Evolutionary conservation across 345 rosid genomes (phyloP).

Genomic region (Arabis hirsuta): DNA sequence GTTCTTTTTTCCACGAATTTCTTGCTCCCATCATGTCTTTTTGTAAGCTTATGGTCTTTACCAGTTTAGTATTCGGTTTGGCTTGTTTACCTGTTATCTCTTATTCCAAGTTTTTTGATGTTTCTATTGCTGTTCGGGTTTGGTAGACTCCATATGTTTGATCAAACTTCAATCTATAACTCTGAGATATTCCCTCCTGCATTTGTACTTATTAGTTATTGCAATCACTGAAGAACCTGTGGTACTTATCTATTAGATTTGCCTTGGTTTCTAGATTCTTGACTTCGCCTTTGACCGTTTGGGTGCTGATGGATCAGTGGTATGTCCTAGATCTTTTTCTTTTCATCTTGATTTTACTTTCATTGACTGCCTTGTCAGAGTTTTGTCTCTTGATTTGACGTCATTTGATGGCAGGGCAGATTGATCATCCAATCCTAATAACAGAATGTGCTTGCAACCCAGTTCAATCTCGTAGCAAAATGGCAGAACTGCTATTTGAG

Average conservation of each 20-base stretch:
- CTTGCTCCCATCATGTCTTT: background rate
- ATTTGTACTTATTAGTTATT: background rate
- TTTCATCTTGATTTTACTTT: constrained; percentile 19
- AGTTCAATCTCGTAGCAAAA: constrained; percentile 89
- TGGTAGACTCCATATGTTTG: background rate
- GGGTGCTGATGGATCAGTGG: constrained; percentile 87
- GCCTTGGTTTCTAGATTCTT: constrained; percentile 61
- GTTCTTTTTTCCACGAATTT: background rate
- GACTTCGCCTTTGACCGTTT: constrained; percentile 92
- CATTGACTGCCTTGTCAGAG: constrained; percentile 20
- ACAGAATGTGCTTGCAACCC: constrained; percentile 97
- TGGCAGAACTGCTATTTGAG: constrained; percentile 97
- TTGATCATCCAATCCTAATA: constrained; percentile 89
- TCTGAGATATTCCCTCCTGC: background rate
- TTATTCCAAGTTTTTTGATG: constrained; percentile 12
- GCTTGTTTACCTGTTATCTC: background rate
- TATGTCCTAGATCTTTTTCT: constrained; percentile 35
- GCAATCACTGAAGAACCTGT: background rate
- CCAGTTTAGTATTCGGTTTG: background rate
- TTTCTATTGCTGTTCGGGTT: background rate
- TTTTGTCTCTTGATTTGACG: constrained; percentile 45
- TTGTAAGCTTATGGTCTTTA: constrained; percentile 2
- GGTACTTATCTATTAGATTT: background rate
- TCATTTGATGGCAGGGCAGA: constrained; percentile 74
- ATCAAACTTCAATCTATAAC: background rate